Percentiles rank a stretch among this genome's conserved stretches.
These are phyloP conservation scores for Fusarium sp. DNA, from an alignment of 2,329 filamentous ascomycete genomes.

Conservation along the genomic window DNA sequence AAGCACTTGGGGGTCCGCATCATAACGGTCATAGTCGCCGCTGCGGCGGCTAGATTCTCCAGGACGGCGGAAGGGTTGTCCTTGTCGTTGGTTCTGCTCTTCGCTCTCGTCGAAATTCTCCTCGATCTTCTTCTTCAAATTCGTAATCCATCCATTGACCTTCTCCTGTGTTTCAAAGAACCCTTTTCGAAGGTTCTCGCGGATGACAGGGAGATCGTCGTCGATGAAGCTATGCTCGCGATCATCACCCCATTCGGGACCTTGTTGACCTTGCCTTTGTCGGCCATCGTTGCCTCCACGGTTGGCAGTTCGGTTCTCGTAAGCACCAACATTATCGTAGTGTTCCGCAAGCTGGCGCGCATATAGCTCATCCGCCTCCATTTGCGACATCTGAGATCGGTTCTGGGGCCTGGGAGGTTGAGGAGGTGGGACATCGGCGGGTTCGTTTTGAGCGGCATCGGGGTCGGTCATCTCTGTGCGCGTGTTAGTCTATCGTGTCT, in stretches of 20 bases:
- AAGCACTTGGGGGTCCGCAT: conserved; percentile 91
- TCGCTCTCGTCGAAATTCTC: conserved; percentile 83
- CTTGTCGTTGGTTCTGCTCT: conserved; percentile 50
- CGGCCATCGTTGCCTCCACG: conserved; percentile 44
- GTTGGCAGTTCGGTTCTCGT: conserved; percentile 67
- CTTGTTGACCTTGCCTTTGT: conserved; percentile 56
- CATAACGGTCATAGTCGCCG: conserved; percentile 90
- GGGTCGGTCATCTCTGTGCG: conserved; percentile 80
- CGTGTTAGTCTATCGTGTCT: conserved; percentile 21
- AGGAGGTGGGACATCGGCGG: conserved; percentile 71
- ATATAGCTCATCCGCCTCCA: conserved; percentile 91
- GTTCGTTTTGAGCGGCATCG: conserved; percentile 68
- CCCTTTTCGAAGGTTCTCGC: conserved; percentile 91
- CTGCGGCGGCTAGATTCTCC: conserved; percentile 76
- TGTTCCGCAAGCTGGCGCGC: conserved; percentile 93
- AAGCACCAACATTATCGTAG: conserved; percentile 74
- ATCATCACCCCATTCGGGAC: conserved; percentile 61
- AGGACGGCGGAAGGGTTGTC: conserved; percentile 59
- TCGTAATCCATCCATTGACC: conserved; percentile 92
- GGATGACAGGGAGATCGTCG: conserved; percentile 93
- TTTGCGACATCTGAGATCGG: conserved; percentile 75
- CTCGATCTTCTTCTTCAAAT: conserved; percentile 91
- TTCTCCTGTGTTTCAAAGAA: conserved; percentile 94
- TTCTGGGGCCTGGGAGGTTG: conserved; percentile 82
- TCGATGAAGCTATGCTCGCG: conserved; percentile 92